phyloP scores from a whole-genome alignment of 257 asterid species.

The Fraxinus pennsylvanica region DNA sequence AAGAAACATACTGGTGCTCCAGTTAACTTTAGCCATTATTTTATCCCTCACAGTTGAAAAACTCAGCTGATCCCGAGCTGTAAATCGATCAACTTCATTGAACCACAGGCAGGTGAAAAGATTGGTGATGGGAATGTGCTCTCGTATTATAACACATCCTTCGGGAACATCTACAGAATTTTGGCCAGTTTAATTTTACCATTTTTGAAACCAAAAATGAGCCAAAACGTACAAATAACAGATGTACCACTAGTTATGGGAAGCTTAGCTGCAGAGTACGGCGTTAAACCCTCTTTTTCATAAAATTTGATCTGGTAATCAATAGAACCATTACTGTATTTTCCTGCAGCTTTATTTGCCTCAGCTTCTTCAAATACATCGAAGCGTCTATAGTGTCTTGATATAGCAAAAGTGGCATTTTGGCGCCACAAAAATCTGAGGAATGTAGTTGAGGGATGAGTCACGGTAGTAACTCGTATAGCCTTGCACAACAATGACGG shows the following conservation, averaged over 20 bases:
- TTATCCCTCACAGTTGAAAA: slow-evolving; percentile 94
- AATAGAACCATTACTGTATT: slow-evolving; percentile 73
- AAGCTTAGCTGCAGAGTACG: slow-evolving; percentile 77
- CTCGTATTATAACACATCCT: slow-evolving; percentile 90
- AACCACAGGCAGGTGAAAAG: slow-evolving; percentile 96
- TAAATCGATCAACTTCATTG: slow-evolving; percentile 95
- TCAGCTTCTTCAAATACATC: slow-evolving; percentile 95
- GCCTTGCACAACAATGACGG: slow-evolving; percentile 11
- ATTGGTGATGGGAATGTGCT: slow-evolving; percentile 84
- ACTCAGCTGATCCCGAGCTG: slow-evolving; percentile 95
- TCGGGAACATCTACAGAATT: slow-evolving; percentile 93
- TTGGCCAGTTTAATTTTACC: slow-evolving; percentile 18
- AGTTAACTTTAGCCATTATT: slow-evolving; percentile 60
- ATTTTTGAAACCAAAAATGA: slow-evolving; percentile 21
- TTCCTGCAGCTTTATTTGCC: slow-evolving; percentile 91
- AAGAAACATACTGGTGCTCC: slow-evolving; percentile 81
- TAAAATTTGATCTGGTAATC: slow-evolving; percentile 83
- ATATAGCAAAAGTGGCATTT: slow-evolving; percentile 88
- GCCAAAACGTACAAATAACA: slow-evolving; percentile 16
- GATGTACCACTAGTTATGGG: slow-evolving; percentile 89
- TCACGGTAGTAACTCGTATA: neutral
- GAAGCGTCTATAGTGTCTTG: slow-evolving; percentile 86
- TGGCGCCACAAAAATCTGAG: slow-evolving; percentile 93
- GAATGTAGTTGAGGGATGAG: slow-evolving; percentile 15
- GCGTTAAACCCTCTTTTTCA: slow-evolving; percentile 82